phyloP scores from a whole-genome alignment of 2,329 filamentous ascomycete species.

The Parastagonospora nodorum region DNA sequence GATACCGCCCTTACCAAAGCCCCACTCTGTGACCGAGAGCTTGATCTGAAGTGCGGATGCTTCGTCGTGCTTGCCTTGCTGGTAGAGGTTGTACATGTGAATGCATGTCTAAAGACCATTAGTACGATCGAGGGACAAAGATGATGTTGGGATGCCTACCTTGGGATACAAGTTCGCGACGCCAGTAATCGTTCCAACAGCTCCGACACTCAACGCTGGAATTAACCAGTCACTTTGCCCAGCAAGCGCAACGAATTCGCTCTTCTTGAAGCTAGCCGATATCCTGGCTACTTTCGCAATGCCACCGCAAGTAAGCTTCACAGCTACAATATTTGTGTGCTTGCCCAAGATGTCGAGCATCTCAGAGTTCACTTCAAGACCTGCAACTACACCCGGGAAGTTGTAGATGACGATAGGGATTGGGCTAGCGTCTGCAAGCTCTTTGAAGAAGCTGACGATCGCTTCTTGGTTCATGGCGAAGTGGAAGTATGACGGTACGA shows the following conservation, averaged over 20 bases:
- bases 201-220: constrained; percentile 63
- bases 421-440: constrained; percentile 45
- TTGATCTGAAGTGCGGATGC: constrained; percentile 57
- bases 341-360: constrained; percentile 43
- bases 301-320: constrained; percentile 47
- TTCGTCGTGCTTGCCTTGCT: constrained; percentile 53
- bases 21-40: constrained; percentile 60
- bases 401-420: constrained; percentile 56
- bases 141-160: constrained; percentile 19
- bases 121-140: background rate
- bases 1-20: constrained; percentile 63
- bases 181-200: constrained; percentile 65
- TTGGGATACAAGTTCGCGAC: constrained; percentile 67
- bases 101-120: constrained; percentile 47
- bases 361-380: constrained; percentile 52
- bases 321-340: constrained; percentile 45
- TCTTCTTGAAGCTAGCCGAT: constrained; percentile 43
- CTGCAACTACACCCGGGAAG: constrained; percentile 51
- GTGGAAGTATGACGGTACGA: constrained; percentile 49
- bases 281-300: constrained; percentile 51
- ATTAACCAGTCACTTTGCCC: constrained; percentile 56
- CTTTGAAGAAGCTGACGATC: constrained; percentile 43
- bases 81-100: constrained; percentile 54
- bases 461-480: constrained; percentile 46
- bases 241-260: constrained; percentile 47